Conservation (phyloP, 116 monocot species). For the Papilionanthe hybrid region DNA sequence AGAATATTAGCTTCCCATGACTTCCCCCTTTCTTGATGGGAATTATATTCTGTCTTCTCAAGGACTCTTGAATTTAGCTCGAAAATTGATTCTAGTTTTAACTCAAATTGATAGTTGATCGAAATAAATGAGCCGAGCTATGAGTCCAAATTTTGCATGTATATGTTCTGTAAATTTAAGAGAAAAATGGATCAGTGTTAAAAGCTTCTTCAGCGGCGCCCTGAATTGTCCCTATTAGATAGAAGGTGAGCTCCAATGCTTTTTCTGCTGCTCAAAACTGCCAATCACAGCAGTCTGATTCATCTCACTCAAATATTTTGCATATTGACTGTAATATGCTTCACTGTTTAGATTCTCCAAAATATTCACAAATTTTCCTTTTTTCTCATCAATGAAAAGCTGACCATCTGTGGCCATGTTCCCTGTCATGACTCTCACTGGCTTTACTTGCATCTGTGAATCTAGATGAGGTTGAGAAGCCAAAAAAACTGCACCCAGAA, state of each 20-base stretch:
- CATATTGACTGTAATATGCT: constrained; percentile 45
- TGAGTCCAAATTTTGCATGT: too few species aligned
- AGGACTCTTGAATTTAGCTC: too few species aligned
- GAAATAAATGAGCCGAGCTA: too few species aligned
- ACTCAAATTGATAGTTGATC: too few species aligned
- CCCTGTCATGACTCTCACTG: constrained; percentile 29
- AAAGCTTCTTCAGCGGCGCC: background rate
- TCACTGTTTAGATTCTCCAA: constrained; percentile 32
- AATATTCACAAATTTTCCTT: constrained; percentile 40
- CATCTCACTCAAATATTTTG: constrained; percentile 35
- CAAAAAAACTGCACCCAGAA: constrained; percentile 63
- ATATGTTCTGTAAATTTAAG: too few species aligned
- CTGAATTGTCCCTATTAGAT: background rate
- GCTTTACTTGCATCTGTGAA: constrained; percentile 14
- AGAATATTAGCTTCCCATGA: too few species aligned
- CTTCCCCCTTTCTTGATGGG: too few species aligned
- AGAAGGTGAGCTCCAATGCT: constrained; percentile 34
- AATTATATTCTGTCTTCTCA: too few species aligned
- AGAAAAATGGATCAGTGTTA: background rate
- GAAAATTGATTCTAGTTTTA: too few species aligned
- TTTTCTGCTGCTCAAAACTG: constrained; percentile 69
- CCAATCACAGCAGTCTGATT: constrained; percentile 60
- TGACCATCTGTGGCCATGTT: constrained; percentile 40
- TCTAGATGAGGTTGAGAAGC: constrained; percentile 27
- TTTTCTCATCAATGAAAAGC: constrained; percentile 14